Base-by-base conservation (phyloP, 2,329 filamentous ascomycete genomes). In the Paraphaeosphaeria minitans region DNA sequence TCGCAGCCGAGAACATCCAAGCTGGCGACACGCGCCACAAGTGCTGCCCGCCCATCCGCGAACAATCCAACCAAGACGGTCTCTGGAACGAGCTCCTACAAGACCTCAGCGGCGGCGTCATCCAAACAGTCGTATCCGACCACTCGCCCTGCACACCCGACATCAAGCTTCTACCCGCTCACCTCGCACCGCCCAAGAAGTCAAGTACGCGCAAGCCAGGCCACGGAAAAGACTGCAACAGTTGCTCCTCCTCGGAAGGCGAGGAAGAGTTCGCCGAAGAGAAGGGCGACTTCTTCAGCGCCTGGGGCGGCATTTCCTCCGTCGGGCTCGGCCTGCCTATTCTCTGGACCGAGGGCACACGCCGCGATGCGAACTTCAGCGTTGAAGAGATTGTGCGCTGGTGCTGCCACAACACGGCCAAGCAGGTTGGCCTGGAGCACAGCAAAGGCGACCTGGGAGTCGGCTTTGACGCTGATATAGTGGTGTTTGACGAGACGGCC, bases 71-170 rank as follows among this genome's bases (percentile, higher is more conserved):
- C 80, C 91, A 94, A 70, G 90, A 96, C 69, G 85, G 85, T 1
- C 84, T 99, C 0, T 99, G 95, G 95, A 84, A 85, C 8, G 95
- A 98, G 77, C 82, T 99, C 9, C 56, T 73, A 0, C 69, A 73
- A 59, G 74, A 77, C 53, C 64, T 68, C 16, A 76, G 64, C 66
- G 88, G 93, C 69, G 92, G 92, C 10, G 92, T 96, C 64, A 93
- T 99, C 76, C 86, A 88, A 72, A 98, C 95, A 0, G 85, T 99
- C 31, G 95, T 99, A 2, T 96, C 91, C 0, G 95, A 98, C 74
- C 95, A 99, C 81, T 96, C 92, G 5, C 95, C 95, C 6, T 98
- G 95, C 82, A 98, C 95, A 3, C 94, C 95, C 0, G 89, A 97
- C 73, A 84, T 99, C 55, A 99, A 99, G 78, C 85, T 96, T 19